A percentile compares a stretch with the other conserved stretches of the same genome.
These are phyloP conservation scores for Cubamyces lactineus DNA, from an alignment of 768 basidiomycete genomes.

Conservation along the genomic window DNA sequence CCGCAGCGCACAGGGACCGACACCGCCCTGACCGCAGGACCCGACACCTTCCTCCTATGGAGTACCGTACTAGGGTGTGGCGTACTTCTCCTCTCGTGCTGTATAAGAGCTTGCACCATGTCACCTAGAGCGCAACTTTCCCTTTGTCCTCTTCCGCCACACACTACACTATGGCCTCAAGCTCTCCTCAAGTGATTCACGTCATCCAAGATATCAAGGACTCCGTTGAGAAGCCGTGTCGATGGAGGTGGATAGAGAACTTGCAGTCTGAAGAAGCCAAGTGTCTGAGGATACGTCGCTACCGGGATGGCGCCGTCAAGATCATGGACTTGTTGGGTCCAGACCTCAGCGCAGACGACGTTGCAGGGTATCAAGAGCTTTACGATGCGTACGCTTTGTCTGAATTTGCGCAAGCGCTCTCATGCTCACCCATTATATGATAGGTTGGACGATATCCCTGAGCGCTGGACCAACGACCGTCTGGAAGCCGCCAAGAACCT, in stretches of 20 bases:
- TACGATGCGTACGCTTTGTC: conserved; percentile 1
- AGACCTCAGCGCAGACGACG: not conserved
- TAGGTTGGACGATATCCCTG: not conserved
- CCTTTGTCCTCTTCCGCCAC: not conserved
- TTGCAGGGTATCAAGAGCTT: not conserved
- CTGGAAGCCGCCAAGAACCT: not conserved
- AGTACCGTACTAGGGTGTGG: not conserved
- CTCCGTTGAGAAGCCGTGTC: conserved; percentile 11
- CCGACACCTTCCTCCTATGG: not conserved
- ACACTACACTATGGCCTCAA: not conserved
- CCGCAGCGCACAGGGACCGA: conserved; percentile 8
- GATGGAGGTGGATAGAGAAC: not conserved
- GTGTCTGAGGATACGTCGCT: not conserved
- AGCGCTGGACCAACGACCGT: conserved; percentile 4
- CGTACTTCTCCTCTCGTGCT: not conserved
- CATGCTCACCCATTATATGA: not conserved
- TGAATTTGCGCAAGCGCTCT: not conserved
- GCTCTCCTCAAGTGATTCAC: not conserved
- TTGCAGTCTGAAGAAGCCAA: conserved; percentile 1
- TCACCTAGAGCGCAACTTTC: too few species aligned
- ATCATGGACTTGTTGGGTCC: conserved; percentile 11
- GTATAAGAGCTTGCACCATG: not conserved
- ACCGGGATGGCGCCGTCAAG: conserved; percentile 13
- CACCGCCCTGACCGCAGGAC: conserved; percentile 1
- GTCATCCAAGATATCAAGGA: conserved; percentile 21